Base-by-base conservation (phyloP, 2,329 filamentous ascomycete genomes). In the Trichoderma sp. region DNA sequence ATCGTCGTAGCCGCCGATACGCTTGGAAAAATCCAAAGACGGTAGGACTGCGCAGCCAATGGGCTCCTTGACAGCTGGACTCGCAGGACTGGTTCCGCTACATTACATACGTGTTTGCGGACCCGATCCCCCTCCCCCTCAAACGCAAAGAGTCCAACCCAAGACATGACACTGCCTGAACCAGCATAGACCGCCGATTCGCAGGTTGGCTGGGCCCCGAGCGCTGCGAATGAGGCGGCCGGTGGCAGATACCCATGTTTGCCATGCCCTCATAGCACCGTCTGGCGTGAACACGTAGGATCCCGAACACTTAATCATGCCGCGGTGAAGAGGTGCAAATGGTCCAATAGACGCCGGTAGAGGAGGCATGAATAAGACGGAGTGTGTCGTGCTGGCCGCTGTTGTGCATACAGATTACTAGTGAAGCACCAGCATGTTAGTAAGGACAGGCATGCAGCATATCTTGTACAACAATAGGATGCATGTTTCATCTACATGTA, bases 381-480 rank as follows among this genome's bases (percentile, higher is more conserved):
- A 26, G 23, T n/a, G 39, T 36, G 57, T 17, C 53, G 12, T 39
- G 47, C 64, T 67, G 63, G 30, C 15, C n/a, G 30, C 53, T 68
- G 65, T 68, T 32, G 65, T 68, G 57, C 57, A 59, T 59, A 12
- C 47, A n/a, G n/a, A n/a, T n/a, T n/a, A n/a, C n/a, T n/a, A n/a
- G n/a, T n/a, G n/a, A n/a, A n/a, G 20, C 50, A 32, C 55, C 23
- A 30, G 28, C 55, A 50, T 50, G n/a, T 17, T 8, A n/a, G 39
- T 23, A 53, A 53, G 20, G 20, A 23, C 47, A 53, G 32, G 39
- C 59, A 62, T 53, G 57, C 55, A 36, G 55, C 66, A 53, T 11
- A 69, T 69, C 64, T 69, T 69, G 57, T 68, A 68, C 66, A 68
- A 68, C 66, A 68, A 68, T 62, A n/a, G 66, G 36, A 17, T 61